Base-by-base conservation (phyloP, 2,329 filamentous ascomycete genomes). In the Dothistroma pini region DNA sequence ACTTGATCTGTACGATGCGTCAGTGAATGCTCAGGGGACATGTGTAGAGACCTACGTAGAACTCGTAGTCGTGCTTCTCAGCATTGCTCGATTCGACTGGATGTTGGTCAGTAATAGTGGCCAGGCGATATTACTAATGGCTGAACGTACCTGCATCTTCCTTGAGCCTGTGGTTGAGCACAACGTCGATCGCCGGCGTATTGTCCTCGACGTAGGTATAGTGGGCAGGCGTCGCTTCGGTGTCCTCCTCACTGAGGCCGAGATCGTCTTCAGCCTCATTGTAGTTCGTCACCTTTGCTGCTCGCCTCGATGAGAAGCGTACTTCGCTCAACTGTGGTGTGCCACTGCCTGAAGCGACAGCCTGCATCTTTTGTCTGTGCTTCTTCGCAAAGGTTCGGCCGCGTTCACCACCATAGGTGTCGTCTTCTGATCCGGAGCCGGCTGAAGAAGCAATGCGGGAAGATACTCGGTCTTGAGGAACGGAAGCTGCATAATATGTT, bases 241-340 rank as follows among this genome's bases (percentile, higher is more conserved):
- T 83, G 49, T 88, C 87, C 4, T 88, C 87, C 7, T 79, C 74
- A 77, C 85, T 83, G 48, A 78, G 79, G 59, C 84, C 79, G 61
- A 85, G 81, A 57, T 82, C 79, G 60, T 85, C 81, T 14, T 86
- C 85, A 62, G 89, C 86, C 70, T 88, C 86, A 64, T 88, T 88
- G 72, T 89, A 89, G 63, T 83, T 89, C 5, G 84, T 83, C 53
- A 88, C 80, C 73, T 91, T 91, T 14, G 89, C 89, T 57, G 91
- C 90, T 65, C 91, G 89, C 62, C 93, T 85, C 57, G 89, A 95
- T 7, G 93, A 96, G 84, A 96, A 97, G 66, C 93, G 89, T 72
- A 96, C 90, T 78, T 96, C 93, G 60, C 85, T 84, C 69, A 88
- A 84, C 5, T 86, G 81, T 8, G 89, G 83, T 47, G 85, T 83